Evolutionary conservation across 2,329 filamentous ascomycete species (phyloP), one percentile per base, ranked within the genome.

Genomic region (Apiospora pterosperma): DNA sequence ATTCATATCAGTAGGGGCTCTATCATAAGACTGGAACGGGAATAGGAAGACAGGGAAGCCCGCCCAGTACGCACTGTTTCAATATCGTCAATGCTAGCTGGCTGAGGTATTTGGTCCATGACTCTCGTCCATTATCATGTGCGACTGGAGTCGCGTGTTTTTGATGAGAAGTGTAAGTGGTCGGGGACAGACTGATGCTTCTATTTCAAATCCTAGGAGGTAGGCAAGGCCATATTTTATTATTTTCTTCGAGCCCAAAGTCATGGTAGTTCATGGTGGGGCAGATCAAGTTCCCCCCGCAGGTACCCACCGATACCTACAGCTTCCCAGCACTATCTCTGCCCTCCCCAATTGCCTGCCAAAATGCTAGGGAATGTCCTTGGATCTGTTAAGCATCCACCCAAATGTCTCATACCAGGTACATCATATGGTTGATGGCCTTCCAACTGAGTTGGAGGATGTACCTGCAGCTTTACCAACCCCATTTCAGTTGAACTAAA

Each of bases 61-160:
- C n/a, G n/a, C n/a, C n/a, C n/a, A 21, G 19, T 38, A 62, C 61
- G 36, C 38, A 63, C 61, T 19, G 25, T 38, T 16, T 63, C 61
- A 14, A 63, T 48, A 19, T 63, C 42, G 16, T 58, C 21, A 36
- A 63, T 44, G 19, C 36, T 63, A 28, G 42, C 36, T 19, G 61
- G 61, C n/a, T 55, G 31, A 11, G 31, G 44, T 58, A 63, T 31
- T 36, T 23, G 44, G 25, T 63, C 61, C 61, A 63, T 63, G 48
- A 25, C 60, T 34, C n/a, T 28, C 34, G 16, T 23, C 58, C 36
- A 36, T 60, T 39, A 62, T 48, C 39, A 48, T 25, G 36, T 21
- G 41, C 41, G 41, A 42, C 41, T 23, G 2, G 41, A 42, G 8
- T 23, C 41, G 41, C 41, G 28, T 5, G 16, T 2, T n/a, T 34